phyloP scores from a whole-genome alignment of 768 basidiomycete genomes.

The Glaciozyma antarctica region DNA sequence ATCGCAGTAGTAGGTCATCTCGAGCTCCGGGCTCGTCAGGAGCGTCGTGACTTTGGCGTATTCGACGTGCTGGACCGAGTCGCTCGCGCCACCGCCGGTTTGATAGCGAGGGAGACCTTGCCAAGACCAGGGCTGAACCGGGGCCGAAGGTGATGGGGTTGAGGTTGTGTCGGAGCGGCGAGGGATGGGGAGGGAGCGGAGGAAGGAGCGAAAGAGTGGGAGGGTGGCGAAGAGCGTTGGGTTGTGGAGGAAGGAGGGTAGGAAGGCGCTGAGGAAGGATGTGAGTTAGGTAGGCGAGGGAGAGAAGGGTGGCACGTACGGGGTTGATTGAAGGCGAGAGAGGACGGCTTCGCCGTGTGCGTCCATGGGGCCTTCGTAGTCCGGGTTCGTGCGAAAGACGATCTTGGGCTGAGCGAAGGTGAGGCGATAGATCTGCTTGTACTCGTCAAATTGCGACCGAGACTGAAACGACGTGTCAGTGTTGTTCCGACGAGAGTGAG shows the following conservation, averaged over 20 bases:
- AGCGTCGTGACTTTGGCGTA: conserved; percentile 82
- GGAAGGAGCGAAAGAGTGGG: conserved; percentile 2
- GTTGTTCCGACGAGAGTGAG: too few relatives aligned
- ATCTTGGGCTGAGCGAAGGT: conserved; percentile 59
- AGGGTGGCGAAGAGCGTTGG: conserved; percentile 2
- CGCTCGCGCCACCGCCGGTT: neutral
- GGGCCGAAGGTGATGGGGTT: conserved; percentile 18
- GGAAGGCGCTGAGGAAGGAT: neutral
- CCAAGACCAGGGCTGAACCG: conserved; percentile 40
- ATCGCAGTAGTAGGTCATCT: conserved; percentile 79
- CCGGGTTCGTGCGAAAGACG: conserved; percentile 63
- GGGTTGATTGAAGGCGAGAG: neutral
- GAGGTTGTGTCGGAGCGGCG: conserved; percentile 27
- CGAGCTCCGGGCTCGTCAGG: conserved; percentile 63
- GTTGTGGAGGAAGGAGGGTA: neutral
- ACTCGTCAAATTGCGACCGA: conserved; percentile 66
- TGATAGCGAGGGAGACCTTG: conserved; percentile 43
- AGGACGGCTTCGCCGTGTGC: conserved; percentile 3
- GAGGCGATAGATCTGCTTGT: conserved; percentile 68
- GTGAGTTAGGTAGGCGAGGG: neutral
- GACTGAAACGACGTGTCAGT: conserved; percentile 46
- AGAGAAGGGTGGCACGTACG: neutral
- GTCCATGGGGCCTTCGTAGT: conserved; percentile 58
- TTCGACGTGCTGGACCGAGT: conserved; percentile 44
- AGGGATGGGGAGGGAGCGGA: neutral